These are phyloP conservation scores for Nannochloris sp. DNA, from an alignment of 139 green algal species.

Conservation along the genomic window DNA sequence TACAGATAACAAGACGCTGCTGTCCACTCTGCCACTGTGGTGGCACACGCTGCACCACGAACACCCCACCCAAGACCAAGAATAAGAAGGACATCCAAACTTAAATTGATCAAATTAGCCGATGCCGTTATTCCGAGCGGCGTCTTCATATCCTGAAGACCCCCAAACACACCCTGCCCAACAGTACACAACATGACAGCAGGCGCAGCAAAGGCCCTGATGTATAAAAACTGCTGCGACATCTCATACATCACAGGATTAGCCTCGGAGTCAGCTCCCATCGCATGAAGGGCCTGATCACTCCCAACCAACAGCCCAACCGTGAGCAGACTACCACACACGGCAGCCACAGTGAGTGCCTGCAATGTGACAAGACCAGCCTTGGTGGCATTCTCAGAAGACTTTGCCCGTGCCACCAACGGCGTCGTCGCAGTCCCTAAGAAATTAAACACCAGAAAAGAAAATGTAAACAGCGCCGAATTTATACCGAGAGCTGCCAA, in stretches of 20 bases:
- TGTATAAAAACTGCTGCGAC: conserved; percentile 37
- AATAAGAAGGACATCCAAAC: conserved; percentile 38
- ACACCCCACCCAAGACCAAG: conserved; percentile 33
- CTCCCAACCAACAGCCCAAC: conserved; percentile 14
- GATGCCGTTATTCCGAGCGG: conserved; percentile 52
- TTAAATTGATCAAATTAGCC: conserved; percentile 59
- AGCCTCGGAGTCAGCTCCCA: conserved; percentile 39
- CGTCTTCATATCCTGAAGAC: conserved; percentile 56
- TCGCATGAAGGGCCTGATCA: conserved; percentile 32
- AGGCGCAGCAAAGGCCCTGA: conserved; percentile 42
- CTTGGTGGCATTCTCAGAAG: conserved; percentile 23
- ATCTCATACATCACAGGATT: conserved; percentile 24
- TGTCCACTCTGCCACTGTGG: conserved; percentile 37
- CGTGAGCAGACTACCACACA: conserved; percentile 32
- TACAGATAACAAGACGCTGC: conserved; percentile 40
- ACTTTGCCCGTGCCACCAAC: conserved; percentile 43
- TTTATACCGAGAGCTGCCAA: conserved; percentile 63
- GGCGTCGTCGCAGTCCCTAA: conserved; percentile 65
- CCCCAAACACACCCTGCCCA: conserved; percentile 58
- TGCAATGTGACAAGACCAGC: conserved; percentile 21
- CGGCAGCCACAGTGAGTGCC: conserved; percentile 26
- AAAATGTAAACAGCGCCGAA: conserved; percentile 53
- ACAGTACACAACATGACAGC: conserved; percentile 53
- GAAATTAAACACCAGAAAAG: conserved; percentile 75
- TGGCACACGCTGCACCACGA: conserved; percentile 45